A percentile compares a stretch with the other conserved stretches of the same genome.
phyloP scores from a whole-genome alignment of 2,329 filamentous ascomycete species.

The Thelonectria olida region DNA sequence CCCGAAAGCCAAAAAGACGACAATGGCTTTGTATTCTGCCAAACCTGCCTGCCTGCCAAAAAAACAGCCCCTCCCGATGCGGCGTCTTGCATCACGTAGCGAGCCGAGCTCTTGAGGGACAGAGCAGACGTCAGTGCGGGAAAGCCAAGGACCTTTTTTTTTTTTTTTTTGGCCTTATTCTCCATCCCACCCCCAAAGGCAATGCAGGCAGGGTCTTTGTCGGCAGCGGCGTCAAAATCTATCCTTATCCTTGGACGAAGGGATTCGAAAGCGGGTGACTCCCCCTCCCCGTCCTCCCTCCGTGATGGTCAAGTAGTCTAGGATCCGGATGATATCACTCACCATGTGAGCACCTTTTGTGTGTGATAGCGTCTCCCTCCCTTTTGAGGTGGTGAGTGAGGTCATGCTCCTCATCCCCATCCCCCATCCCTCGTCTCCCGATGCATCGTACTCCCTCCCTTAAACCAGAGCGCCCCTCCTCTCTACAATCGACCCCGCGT shows the following conservation, averaged over 20 bases:
- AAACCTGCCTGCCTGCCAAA: not conserved
- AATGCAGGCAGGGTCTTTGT: not conserved
- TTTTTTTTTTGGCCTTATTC: not conserved
- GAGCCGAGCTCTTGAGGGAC: not conserved
- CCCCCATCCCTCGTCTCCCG: not conserved
- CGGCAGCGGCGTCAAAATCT: not conserved
- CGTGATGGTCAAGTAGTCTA: too few relatives aligned
- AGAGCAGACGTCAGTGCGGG: not conserved
- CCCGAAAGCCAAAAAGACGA: not conserved
- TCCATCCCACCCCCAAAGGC: not conserved
- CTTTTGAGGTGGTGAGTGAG: too few relatives aligned
- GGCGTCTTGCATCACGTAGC: not conserved
- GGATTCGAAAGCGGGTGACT: slow-evolving; percentile 10
- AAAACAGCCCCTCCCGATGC: not conserved
- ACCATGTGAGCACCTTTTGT: not conserved
- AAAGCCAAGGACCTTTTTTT: not conserved
- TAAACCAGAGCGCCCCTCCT: not conserved
- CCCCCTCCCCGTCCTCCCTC: too few relatives aligned
- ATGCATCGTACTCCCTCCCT: slow-evolving; percentile 13
- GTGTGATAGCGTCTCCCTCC: slow-evolving; percentile 1
- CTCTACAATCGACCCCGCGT: slow-evolving; percentile 6
- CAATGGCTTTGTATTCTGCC: not conserved
- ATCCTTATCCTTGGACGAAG: too few relatives aligned
- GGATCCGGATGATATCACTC: slow-evolving; percentile 1
- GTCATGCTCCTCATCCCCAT: not conserved